phyloP scores from a whole-genome alignment of 1,284 basidiomycete genomes.

The Leccinum proliferum region DNA sequence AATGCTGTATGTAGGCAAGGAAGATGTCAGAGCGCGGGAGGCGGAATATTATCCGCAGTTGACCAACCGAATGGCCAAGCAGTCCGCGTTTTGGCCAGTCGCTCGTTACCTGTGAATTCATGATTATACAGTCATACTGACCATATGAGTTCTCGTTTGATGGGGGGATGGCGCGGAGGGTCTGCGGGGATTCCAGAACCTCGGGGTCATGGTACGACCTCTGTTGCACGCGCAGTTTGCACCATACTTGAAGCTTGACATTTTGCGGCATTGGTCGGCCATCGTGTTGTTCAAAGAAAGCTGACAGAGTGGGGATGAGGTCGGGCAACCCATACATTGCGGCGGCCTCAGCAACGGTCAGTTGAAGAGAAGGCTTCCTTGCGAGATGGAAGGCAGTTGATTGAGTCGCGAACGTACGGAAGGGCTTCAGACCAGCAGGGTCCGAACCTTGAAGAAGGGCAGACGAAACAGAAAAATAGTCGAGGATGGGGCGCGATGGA shows the following conservation, averaged over 20 bases:
- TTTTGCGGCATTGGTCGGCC: not conserved
- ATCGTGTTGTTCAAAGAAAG: too few relatives aligned
- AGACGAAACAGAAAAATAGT: not conserved
- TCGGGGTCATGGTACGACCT: not conserved
- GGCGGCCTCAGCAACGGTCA: too few relatives aligned
- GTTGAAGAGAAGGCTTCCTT: too few relatives aligned
- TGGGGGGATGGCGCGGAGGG: not conserved
- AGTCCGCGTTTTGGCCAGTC: not conserved
- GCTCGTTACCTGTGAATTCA: not conserved
- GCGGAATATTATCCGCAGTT: not conserved
- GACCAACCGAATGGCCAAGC: not conserved
- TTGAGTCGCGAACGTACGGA: not conserved
- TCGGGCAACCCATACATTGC: too few relatives aligned
- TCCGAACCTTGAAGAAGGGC: not conserved
- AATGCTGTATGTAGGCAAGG: not conserved
- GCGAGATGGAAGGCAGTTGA: not conserved
- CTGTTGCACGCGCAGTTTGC: not conserved
- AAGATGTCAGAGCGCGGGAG: not conserved
- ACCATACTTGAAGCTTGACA: not conserved
- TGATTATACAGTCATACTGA: not conserved
- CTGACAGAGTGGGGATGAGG: too few relatives aligned
- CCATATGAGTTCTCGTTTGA: not conserved
- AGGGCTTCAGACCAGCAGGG: not conserved
- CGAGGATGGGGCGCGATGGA: not conserved
- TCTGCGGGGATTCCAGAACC: not conserved